phyloP scores from a whole-genome alignment of 352 stramenopile species.

The Globisporangium nunn region DNA sequence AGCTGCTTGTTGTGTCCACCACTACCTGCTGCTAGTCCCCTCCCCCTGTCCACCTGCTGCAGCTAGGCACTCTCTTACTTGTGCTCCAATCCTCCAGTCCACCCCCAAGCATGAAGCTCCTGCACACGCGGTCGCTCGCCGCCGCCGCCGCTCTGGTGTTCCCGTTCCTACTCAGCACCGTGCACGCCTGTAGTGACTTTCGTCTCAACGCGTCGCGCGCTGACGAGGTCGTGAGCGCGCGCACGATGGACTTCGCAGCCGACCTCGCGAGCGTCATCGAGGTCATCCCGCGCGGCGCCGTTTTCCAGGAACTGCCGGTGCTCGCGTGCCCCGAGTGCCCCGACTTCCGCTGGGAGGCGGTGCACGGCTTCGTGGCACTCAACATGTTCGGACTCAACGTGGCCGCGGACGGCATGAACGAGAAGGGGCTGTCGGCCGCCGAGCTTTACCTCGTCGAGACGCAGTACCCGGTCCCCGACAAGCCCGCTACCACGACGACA shows the following conservation, averaged over 20 bases:
- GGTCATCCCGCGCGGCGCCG: slow-evolving; percentile 37
- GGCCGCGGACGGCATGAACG: slow-evolving; percentile 45
- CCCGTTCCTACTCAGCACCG: slow-evolving; percentile 1
- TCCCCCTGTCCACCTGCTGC: too few species aligned
- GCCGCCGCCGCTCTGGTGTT: background rate
- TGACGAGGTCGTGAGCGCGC: slow-evolving; percentile 30
- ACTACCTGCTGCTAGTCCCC: too few species aligned
- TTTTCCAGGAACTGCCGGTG: slow-evolving; percentile 38
- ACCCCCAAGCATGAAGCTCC: background rate
- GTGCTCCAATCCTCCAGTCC: too few species aligned
- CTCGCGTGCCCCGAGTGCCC: slow-evolving; percentile 28
- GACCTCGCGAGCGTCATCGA: slow-evolving; percentile 39
- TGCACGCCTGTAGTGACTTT: slow-evolving; percentile 45
- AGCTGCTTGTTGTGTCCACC: too few species aligned
- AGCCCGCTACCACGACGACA: slow-evolving; percentile 4
- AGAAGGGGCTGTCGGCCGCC: slow-evolving; percentile 38
- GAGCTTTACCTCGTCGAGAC: slow-evolving; percentile 42
- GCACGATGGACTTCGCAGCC: slow-evolving; percentile 52
- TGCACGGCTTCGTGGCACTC: slow-evolving; percentile 39
- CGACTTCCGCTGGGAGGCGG: slow-evolving; percentile 33
- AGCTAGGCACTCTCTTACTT: too few species aligned
- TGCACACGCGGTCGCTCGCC: background rate
- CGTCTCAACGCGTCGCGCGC: slow-evolving; percentile 25
- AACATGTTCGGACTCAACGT: slow-evolving; percentile 54
- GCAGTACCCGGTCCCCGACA: slow-evolving; percentile 32